Base-by-base conservation (phyloP, 495 filamentous ascomycete genomes). In the Apodospora peruviana region DNA sequence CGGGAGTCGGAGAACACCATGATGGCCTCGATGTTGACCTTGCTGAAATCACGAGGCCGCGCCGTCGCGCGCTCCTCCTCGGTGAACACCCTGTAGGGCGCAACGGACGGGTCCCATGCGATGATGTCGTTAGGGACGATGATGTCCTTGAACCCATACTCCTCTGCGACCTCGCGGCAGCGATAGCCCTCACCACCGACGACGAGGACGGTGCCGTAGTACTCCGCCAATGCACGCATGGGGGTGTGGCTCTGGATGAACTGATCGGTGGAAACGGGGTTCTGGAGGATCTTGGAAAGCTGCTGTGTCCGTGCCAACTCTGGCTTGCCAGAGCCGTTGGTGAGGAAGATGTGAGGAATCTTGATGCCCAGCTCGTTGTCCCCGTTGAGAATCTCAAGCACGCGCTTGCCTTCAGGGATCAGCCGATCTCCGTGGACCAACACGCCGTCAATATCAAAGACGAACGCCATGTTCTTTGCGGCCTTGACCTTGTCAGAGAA, bases 1-100 rank as follows among this genome's bases (percentile, higher is more conserved):
- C 86, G 80, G 16, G 84, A 86, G 70, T 91, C 87, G 48, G 83
- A 85, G 68, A 91, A 90, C 54, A 90, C 84, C 53, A 91, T 74
- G 66, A 91, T 86, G 50, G 86, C 86, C 22, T 91, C 83, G 61
- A 91, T 90, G 66, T 90, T 86, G 61, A 73, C 65, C 71, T 80
- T 74, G 45, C 59, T 66, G 66, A 86, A 86, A 64, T 86, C 81
- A 8, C 79, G 73, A 10, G 82, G 82, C 8, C 73, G 70, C 2
- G 80, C 79, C 9, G 76, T 75, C 7, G 73, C 75, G 12, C 77
- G 73, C 59, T 78, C 73, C 59, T 81, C 79, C 14, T 73, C 70
- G 11, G 79, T 80, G 59, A 80, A 81, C 40, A 80, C 79, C 21
- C 77, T 72, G 59, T 82, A 81, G n/a, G 81, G 81, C 1, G 81